phyloP scores from a whole-genome alignment of 371 early-diverging fungal genomes.

The Mortierella sp. region DNA sequence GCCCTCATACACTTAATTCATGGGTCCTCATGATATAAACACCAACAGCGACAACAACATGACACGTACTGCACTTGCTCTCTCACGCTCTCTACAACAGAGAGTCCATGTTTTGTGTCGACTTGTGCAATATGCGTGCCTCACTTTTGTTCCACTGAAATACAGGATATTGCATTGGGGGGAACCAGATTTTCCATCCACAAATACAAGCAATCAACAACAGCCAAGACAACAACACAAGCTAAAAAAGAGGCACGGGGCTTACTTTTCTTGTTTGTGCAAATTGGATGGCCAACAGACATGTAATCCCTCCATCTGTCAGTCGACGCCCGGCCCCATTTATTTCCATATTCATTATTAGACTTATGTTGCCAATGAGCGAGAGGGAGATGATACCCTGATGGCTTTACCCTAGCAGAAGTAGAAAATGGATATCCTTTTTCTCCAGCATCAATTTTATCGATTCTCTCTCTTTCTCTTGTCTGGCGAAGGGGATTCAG shows the following conservation, averaged over 20 bases:
- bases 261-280: background rate
- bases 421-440: no score
- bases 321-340: background rate
- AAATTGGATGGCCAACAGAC: background rate
- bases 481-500: no score
- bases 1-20: no score
- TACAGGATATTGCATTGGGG: background rate
- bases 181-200: background rate
- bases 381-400: background rate
- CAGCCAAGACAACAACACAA: background rate
- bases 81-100: no score
- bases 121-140: background rate
- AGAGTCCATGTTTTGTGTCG: background rate
- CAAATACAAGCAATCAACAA: background rate
- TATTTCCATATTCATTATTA: background rate
- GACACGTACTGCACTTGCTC: no score
- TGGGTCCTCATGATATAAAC: no score
- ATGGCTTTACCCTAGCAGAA: no score
- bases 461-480: no score
- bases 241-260: slow-evolving; percentile 1
- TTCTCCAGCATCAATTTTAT: no score
- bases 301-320: background rate
- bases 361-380: background rate
- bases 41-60: no score
- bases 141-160: background rate